Evolutionary conservation across 2,329 filamentous ascomycete genomes (phyloP).

Genomic region (Neodidymelliopsis sp.): DNA sequence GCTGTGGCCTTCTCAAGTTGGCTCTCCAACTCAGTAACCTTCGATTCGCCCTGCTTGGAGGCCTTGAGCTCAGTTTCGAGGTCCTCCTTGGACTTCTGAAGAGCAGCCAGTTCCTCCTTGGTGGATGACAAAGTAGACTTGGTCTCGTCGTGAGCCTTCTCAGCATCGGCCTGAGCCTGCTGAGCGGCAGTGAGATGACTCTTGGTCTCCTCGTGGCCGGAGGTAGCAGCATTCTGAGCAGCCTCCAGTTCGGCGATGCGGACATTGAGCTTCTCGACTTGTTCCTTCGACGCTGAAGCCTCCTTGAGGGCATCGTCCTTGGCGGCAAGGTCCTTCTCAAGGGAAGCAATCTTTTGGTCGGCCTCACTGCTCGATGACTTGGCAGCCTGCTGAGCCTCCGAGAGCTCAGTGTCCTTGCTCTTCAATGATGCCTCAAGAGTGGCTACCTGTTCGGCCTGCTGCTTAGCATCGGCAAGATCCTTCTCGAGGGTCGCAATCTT

Average conservation of each 20-base stretch:
- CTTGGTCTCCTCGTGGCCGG: conserved; percentile 25
- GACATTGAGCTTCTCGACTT: conserved; percentile 16
- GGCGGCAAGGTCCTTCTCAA: conserved; percentile 37
- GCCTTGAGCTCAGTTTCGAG: conserved; percentile 30
- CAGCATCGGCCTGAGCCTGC: conserved; percentile 26
- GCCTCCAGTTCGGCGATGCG: conserved; percentile 25
- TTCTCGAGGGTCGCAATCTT: conserved; percentile 23
- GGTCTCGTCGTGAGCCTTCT: conserved; percentile 29
- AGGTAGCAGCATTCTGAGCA: conserved; percentile 9
- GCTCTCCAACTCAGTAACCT: conserved; percentile 29
- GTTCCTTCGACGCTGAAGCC: conserved; percentile 8
- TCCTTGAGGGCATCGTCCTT: conserved; percentile 28
- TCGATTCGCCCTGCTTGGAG: conserved; percentile 26
- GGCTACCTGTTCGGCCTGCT: conserved; percentile 13
- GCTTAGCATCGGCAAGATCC: conserved; percentile 7
- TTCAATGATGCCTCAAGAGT: conserved; percentile 29
- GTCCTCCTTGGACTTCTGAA: conserved; percentile 27
- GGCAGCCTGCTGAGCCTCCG: conserved; percentile 16
- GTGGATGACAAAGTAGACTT: conserved; percentile 20
- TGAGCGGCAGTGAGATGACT: conserved; percentile 23
- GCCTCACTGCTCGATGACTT: conserved; percentile 30
- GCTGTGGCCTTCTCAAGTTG: conserved; percentile 33
- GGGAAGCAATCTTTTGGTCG: conserved; percentile 33
- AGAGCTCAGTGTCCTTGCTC: conserved; percentile 25
- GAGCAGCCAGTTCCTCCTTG: conserved; percentile 20